Conservation (phyloP, 2,329 filamentous ascomycete genomes). For the Aspergillus versicolor region DNA sequence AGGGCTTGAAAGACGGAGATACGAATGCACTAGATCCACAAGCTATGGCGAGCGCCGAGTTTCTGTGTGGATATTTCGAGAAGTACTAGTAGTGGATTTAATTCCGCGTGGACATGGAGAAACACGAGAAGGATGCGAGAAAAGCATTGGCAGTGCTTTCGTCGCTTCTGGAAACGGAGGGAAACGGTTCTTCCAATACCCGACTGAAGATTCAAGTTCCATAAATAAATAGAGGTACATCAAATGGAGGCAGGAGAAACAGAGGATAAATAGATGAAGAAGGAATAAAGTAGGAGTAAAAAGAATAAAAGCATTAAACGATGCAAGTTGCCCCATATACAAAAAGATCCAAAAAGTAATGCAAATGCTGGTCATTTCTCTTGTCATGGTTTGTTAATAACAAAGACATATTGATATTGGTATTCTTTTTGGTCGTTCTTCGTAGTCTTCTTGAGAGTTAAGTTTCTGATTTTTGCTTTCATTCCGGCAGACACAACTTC, state of each 20-base stretch:
- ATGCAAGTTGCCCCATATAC: conserved; percentile 36
- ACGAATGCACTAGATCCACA: too few species aligned
- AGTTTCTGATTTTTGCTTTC: conserved; percentile 22
- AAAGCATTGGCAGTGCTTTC: too few species aligned
- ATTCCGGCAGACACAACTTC: conserved; percentile 21
- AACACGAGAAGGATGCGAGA: too few species aligned
- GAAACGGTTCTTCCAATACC: too few species aligned
- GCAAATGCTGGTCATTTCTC: conserved; percentile 41
- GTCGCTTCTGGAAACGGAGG: too few species aligned
- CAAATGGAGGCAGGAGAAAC: conserved; percentile 17
- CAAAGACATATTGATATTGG: conserved; percentile 21
- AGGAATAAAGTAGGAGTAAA: conserved; percentile 16
- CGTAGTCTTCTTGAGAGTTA: conserved; percentile 33
- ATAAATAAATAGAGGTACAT: conserved; percentile 8
- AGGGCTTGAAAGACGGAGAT: too few species aligned
- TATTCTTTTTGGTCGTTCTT: conserved; percentile 36
- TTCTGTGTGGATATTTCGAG: too few species aligned
- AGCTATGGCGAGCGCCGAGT: too few species aligned
- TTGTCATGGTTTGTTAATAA: conserved; percentile 21
- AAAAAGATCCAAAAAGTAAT: conserved; percentile 32
- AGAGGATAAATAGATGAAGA: conserved; percentile 14
- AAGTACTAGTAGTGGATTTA: too few species aligned
- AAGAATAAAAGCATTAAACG: conserved; percentile 23
- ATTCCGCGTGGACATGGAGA: too few species aligned
- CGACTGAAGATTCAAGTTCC: too few species aligned